These are phyloP conservation scores for Aureobasidium uvarum DNA, from an alignment of 2,329 filamentous ascomycete species.

Conservation along the genomic window DNA sequence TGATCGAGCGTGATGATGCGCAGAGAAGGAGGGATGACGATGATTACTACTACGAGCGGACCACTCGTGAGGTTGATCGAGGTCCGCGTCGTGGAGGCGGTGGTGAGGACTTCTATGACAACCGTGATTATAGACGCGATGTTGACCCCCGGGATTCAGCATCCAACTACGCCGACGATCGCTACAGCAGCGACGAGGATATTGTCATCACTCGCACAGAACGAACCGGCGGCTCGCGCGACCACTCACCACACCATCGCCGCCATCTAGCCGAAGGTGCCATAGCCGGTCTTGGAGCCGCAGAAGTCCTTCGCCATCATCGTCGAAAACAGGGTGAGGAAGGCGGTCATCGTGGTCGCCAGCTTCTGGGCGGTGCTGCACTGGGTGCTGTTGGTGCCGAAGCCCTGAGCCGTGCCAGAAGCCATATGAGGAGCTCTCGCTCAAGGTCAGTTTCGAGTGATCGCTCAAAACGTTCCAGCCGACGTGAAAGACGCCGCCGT, in stretches of 20 bases:
- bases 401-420: conserved; percentile 53
- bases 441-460: conserved; percentile 29
- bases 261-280: conserved; percentile 63
- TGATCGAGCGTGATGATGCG: conserved; percentile 54
- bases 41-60: conserved; percentile 62
- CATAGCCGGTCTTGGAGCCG: conserved; percentile 59
- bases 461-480: conserved; percentile 42
- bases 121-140: conserved; percentile 47
- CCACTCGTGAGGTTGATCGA: conserved; percentile 55
- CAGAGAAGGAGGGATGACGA: conserved; percentile 48
- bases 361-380: conserved; percentile 59
- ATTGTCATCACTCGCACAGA: conserved; percentile 55
- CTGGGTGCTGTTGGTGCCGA: conserved; percentile 62
- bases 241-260: conserved; percentile 47
- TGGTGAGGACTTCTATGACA: conserved; percentile 36
- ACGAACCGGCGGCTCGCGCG: conserved; percentile 45
- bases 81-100: conserved; percentile 40
- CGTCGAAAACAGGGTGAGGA: conserved; percentile 57
- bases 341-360: conserved; percentile 51
- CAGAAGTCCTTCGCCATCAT: conserved; percentile 59
- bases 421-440: conserved; percentile 40
- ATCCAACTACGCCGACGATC: conserved; percentile 70
- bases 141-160: conserved; percentile 54
- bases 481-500: conserved; percentile 38
- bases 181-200: conserved; percentile 86